These are phyloP conservation scores for Arthonia radiata DNA, from an alignment of 495 filamentous ascomycete genomes.

Conservation along the genomic window DNA sequence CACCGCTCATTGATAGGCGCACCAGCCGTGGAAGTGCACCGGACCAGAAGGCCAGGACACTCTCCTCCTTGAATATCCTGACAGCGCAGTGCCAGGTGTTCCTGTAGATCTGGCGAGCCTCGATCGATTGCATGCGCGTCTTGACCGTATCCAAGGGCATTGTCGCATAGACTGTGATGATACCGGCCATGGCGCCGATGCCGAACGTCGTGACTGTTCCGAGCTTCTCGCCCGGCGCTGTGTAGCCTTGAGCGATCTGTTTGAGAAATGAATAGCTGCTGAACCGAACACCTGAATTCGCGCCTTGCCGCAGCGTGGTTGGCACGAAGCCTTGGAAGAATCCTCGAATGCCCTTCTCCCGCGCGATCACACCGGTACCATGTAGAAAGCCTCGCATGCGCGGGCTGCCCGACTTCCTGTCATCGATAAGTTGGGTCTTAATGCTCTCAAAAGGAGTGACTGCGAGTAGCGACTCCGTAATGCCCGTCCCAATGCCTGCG, in stretches of 20 bases:
- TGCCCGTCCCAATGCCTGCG: conserved; percentile 81
- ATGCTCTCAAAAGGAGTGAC: conserved; percentile 97
- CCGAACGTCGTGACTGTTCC: conserved; percentile 74
- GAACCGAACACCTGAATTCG: conserved; percentile 78
- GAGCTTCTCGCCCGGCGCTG: conserved; percentile 82
- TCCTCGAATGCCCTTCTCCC: conserved; percentile 66
- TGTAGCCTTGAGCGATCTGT: conserved; percentile 78
- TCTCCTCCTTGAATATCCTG: conserved; percentile 71
- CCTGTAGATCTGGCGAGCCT: conserved; percentile 58
- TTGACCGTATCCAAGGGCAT: conserved; percentile 92
- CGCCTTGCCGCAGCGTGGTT: conserved; percentile 80
- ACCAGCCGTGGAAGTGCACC: conserved; percentile 71
- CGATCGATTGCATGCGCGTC: conserved; percentile 92
- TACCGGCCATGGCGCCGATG: conserved; percentile 67
- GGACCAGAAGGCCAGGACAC: conserved; percentile 76
- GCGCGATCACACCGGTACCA: conserved; percentile 60
- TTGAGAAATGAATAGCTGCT: conserved; percentile 72
- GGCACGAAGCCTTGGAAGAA: conserved; percentile 96
- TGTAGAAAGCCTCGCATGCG: conserved; percentile 84
- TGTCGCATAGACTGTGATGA: conserved; percentile 69
- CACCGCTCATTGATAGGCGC: conserved; percentile 63
- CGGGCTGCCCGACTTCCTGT: conserved; percentile 67
- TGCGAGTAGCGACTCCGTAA: conserved; percentile 77
- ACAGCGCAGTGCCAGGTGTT: conserved; percentile 73
- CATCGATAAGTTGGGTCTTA: conserved; percentile 91